These are phyloP conservation scores for Urtica urens DNA, from an alignment of 306 rosid species.

Conservation along the genomic window DNA sequence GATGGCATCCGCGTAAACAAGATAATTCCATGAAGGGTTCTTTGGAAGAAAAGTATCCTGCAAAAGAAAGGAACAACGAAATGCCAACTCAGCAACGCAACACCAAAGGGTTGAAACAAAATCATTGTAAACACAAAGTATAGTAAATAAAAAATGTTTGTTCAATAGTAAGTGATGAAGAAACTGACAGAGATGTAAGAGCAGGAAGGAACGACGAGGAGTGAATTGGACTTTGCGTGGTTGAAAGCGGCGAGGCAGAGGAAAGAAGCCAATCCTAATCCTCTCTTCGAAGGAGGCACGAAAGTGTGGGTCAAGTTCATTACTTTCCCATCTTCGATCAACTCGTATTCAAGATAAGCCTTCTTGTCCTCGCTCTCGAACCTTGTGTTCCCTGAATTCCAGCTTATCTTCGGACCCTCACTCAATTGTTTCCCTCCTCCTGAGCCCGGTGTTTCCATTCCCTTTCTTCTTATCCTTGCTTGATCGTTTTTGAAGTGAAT, in stretches of 20 bases:
- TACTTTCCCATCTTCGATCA: slow-evolving; percentile 36
- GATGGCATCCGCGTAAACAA: slow-evolving; percentile 33
- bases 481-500: no score
- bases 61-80: slow-evolving; percentile 10
- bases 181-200: slow-evolving; percentile 72
- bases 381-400: slow-evolving; percentile 39
- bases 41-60: slow-evolving; percentile 80
- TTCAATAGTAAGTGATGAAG: background rate
- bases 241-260: slow-evolving; percentile 73
- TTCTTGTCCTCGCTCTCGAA: slow-evolving; percentile 82
- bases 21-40: slow-evolving; percentile 58
- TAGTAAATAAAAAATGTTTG: background rate
- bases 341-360: slow-evolving; percentile 49
- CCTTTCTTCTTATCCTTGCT: no score
- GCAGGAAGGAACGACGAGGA: slow-evolving; percentile 57
- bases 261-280: slow-evolving; percentile 70
- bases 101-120: background rate
- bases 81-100: background rate
- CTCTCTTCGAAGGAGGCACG: slow-evolving; percentile 79
- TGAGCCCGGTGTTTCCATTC: no score
- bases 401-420: slow-evolving; percentile 43
- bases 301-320: slow-evolving; percentile 76
- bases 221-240: slow-evolving; percentile 54
- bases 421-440: no score
- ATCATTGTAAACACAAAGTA: no score